Evolutionary conservation across 2,329 filamentous ascomycete genomes (phyloP).

Genomic region (Elsinoe fawcettii): DNA sequence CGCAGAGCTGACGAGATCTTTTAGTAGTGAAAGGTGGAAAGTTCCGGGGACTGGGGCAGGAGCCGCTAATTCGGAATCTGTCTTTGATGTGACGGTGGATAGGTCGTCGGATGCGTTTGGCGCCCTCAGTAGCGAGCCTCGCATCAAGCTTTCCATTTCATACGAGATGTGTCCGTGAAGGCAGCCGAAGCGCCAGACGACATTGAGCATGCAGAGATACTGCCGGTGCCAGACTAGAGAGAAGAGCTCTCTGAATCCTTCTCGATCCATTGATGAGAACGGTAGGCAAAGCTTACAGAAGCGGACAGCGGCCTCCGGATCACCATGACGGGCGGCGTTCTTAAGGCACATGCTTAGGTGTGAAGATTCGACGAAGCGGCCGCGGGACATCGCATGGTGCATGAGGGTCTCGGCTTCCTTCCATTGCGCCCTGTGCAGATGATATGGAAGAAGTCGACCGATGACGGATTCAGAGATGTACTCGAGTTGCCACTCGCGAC

Average conservation of each 20-base stretch:
- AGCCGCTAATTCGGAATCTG: background rate
- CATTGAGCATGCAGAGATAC: conserved; percentile 26
- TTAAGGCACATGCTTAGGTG: background rate
- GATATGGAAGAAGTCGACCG: conserved; percentile 18
- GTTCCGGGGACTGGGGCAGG: background rate
- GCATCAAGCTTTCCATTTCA: conserved; percentile 6
- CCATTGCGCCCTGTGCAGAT: conserved; percentile 18
- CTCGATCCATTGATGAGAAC: conserved; percentile 6
- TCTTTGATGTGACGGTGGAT: background rate
- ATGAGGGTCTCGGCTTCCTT: conserved; percentile 18
- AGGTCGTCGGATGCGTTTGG: background rate
- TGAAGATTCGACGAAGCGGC: background rate
- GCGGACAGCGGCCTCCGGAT: background rate
- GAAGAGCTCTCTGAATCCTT: conserved; percentile 21
- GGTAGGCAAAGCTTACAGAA: background rate
- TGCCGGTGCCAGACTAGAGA: conserved; percentile 22
- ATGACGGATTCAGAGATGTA: conserved; percentile 20
- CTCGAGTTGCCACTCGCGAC: conserved; percentile 21
- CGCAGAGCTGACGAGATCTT: background rate
- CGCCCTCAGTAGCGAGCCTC: background rate
- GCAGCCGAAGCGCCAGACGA: conserved; percentile 30
- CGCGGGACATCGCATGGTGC: conserved; percentile 11
- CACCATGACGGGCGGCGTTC: background rate
- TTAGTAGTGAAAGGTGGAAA: background rate
- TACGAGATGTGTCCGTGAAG: conserved; percentile 21